These are phyloP conservation scores for Penicillium parvum DNA, from an alignment of 495 filamentous ascomycete species.

Conservation along the genomic window DNA sequence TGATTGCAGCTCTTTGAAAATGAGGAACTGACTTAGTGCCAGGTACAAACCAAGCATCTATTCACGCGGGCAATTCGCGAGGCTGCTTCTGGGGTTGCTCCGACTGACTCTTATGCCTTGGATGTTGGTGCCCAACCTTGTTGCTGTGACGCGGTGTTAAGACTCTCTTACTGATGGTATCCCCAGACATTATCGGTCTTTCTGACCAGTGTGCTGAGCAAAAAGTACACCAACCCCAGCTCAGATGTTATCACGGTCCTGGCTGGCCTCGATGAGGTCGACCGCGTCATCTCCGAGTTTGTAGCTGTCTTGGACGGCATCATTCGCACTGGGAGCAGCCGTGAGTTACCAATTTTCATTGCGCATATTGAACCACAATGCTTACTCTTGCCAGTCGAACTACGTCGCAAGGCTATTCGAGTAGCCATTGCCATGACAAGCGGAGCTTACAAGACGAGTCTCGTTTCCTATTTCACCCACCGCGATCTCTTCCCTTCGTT, in stretches of 20 bases:
- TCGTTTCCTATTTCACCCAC: constrained; percentile 93
- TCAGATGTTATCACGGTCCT: constrained; percentile 89
- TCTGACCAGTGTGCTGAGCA: constrained; percentile 70
- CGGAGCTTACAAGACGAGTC: constrained; percentile 87
- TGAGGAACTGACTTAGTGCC: too few relatives aligned
- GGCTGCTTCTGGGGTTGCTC: constrained; percentile 57
- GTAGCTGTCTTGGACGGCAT: constrained; percentile 73
- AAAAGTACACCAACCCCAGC: constrained; percentile 93
- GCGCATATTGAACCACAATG: background rate
- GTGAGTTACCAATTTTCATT: constrained; percentile 45
- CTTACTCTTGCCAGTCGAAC: constrained; percentile 48
- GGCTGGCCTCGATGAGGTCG: constrained; percentile 82
- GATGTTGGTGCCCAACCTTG: constrained; percentile 59
- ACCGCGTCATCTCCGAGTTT: constrained; percentile 82
- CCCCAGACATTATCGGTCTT: constrained; percentile 84
- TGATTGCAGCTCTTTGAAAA: too few relatives aligned
- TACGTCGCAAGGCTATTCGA: constrained; percentile 75
- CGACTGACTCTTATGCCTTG: constrained; percentile 73
- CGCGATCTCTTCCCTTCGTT: constrained; percentile 89
- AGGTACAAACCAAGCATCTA: constrained; percentile 70
- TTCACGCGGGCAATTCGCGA: constrained; percentile 68
- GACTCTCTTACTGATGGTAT: constrained; percentile 34
- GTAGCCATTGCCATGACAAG: constrained; percentile 81
- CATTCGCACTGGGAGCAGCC: constrained; percentile 70
- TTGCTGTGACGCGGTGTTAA: too few relatives aligned